phyloP scores from a whole-genome alignment of 805 yeast species.

The Wickerhamiella occidentalis region DNA sequence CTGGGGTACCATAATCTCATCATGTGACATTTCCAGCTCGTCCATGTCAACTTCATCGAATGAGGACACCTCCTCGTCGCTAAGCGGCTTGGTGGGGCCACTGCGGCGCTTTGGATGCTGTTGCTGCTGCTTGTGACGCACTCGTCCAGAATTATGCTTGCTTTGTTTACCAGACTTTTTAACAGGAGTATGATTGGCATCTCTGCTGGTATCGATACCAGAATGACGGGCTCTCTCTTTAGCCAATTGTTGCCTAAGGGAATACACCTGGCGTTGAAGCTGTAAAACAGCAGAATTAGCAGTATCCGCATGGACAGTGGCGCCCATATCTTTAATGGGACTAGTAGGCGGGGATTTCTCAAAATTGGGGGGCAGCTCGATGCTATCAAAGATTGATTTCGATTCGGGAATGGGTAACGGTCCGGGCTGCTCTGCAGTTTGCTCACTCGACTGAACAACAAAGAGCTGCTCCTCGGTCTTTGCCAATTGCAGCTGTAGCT shows the following conservation, averaged over 20 bases:
- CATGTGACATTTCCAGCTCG: constrained; percentile 19
- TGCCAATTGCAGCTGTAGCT: constrained; percentile 18
- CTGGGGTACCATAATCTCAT: background rate
- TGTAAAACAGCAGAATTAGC: constrained; percentile 2
- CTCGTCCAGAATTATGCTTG: background rate
- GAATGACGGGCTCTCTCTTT: background rate
- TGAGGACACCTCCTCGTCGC: constrained; percentile 2
- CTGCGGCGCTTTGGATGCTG: background rate
- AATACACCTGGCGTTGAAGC: constrained; percentile 1
- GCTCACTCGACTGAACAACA: constrained; percentile 2
- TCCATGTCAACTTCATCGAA: constrained; percentile 2
- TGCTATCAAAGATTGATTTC: background rate
- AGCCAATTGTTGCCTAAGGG: constrained; percentile 5
- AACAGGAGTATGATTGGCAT: background rate
- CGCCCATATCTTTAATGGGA: constrained; percentile 8
- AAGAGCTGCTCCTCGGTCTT: constrained; percentile 21
- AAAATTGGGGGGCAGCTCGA: constrained; percentile 4
- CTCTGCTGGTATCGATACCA: background rate
- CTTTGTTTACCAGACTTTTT: constrained; percentile 3
- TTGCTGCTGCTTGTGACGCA: background rate
- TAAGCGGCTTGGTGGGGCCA: background rate
- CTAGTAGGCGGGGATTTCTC: constrained; percentile 1
- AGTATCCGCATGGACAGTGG: constrained; percentile 2
- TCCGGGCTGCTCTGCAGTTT: background rate
- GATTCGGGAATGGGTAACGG: background rate